These are phyloP conservation scores for Moesziomyces sp. DNA, from an alignment of 1,284 basidiomycete species.

Conservation along the genomic window DNA sequence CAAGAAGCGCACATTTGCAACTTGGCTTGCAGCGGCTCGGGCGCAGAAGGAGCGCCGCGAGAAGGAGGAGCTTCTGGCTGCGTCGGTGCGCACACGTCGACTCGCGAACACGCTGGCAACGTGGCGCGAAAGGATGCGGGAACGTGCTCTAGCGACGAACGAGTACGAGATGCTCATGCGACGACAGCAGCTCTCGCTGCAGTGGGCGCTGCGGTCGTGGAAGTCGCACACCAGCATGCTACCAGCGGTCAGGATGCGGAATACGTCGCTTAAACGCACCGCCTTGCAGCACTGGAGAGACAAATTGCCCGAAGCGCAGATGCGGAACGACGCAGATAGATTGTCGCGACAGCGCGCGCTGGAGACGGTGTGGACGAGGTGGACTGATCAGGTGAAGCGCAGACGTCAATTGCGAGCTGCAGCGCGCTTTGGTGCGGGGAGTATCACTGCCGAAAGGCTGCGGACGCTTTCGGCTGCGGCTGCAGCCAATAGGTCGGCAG, in stretches of 20 bases:
- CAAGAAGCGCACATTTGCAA: constrained; percentile 17
- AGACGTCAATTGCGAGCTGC: constrained; percentile 30
- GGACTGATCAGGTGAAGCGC: constrained; percentile 6
- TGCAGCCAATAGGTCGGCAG: constrained; percentile 19
- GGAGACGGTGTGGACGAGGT: constrained; percentile 9
- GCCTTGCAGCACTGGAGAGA: constrained; percentile 27
- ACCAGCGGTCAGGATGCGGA: constrained; percentile 46
- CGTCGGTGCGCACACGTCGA: neutral
- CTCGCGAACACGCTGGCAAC: constrained; percentile 5
- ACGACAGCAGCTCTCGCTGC: constrained; percentile 33
- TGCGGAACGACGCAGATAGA: constrained; percentile 12
- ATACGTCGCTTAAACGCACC: constrained; percentile 19
- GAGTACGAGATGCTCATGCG: constrained; percentile 50
- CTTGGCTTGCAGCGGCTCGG: constrained; percentile 31
- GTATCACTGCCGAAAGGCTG: constrained; percentile 14
- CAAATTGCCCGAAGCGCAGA: constrained; percentile 24
- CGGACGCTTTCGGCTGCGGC: constrained; percentile 32
- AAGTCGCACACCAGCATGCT: constrained; percentile 26
- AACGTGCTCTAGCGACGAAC: constrained; percentile 21
- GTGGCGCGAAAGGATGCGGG: constrained; percentile 38
- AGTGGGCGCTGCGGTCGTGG: constrained; percentile 27
- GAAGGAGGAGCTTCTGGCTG: constrained; percentile 11
- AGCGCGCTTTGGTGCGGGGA: constrained; percentile 32
- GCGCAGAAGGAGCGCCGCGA: constrained; percentile 19
- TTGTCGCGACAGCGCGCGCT: constrained; percentile 2